Base-by-base conservation (phyloP, 2,329 filamentous ascomycete species). In the Colletotrichum sublineola region DNA sequence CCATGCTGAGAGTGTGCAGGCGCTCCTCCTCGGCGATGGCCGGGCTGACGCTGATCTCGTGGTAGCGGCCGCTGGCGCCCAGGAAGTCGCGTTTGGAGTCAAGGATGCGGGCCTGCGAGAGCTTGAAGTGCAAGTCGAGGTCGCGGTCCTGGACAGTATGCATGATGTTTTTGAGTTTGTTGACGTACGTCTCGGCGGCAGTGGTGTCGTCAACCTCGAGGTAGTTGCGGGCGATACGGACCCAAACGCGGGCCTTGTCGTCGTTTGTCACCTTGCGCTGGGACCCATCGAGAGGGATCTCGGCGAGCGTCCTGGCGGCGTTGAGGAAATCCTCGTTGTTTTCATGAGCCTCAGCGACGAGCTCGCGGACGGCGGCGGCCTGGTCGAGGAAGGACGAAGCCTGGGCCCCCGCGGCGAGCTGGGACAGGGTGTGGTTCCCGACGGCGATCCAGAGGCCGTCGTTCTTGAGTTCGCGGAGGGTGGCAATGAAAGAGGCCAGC, bases 141-240 rank as follows among this genome's bases (percentile, higher is more conserved):
- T 93, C 89, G 50, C 91, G 89, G 80, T 97, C 91, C 40, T 88
- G 84, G 42, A 97, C 91, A 74, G 89, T 91, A 84, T 94, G 91
- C 80, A 97, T 94, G 76, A 98, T 88, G 79, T 96, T 96, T 84
- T 98, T 98, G 82, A 97, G 93, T 82, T 96, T 95, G 87, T 98
- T 98, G 78, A 99, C 88, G 80, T 95, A 97, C 52, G 89, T 90
- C 80, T 97, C 94, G 53, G 96, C 96, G 46, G 89, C 88, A 1
- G 92, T 94, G 11, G 94, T 93, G 83, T 98, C 95, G 80, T 97
- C 96, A 60, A 95, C 94, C 84, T 99, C 96, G 74, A 99, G 89
- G 80, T 96, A 97, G 85, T 97, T 93, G 74, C 96, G 91, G 79
- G 97, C 95, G 79, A 99, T 97, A 73, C 96, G 93, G 76, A 98